These are phyloP conservation scores for Clonostachys solani DNA, from an alignment of 2,329 filamentous ascomycete genomes.

Conservation along the genomic window DNA sequence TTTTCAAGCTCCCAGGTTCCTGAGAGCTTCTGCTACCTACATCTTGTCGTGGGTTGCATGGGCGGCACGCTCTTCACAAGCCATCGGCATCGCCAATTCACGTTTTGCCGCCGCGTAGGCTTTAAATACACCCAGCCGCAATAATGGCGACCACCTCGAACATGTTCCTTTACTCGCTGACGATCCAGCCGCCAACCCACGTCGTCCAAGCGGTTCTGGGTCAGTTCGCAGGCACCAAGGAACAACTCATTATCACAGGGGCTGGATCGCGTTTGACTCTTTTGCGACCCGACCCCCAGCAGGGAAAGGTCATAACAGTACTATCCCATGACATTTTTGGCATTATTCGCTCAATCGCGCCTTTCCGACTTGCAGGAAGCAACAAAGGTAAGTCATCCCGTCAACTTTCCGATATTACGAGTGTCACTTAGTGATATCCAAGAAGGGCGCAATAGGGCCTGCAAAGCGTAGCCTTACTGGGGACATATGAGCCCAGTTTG, in stretches of 20 bases:
- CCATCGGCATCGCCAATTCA: background rate
- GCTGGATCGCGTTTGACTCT: constrained; percentile 88
- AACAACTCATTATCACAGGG: constrained; percentile 94
- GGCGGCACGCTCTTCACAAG: background rate
- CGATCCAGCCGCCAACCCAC: constrained; percentile 86
- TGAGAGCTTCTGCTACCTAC: too few relatives aligned
- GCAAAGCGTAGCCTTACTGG: background rate
- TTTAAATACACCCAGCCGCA: constrained; percentile 39
- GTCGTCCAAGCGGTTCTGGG: constrained; percentile 89
- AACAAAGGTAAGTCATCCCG: constrained; percentile 77
- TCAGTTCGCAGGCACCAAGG: constrained; percentile 93
- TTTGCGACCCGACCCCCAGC: constrained; percentile 77
- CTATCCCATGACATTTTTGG: constrained; percentile 94
- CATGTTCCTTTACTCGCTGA: constrained; percentile 98
- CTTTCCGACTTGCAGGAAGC: constrained; percentile 89
- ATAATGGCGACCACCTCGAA: constrained; percentile 95
- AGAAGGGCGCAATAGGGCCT: constrained; percentile 9
- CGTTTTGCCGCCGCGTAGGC: constrained; percentile 39
- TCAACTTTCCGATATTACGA: constrained; percentile 22
- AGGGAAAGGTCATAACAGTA: constrained; percentile 81
- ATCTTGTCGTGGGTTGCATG: too few relatives aligned
- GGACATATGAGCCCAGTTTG: background rate
- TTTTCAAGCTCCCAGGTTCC: too few relatives aligned
- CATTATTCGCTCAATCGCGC: constrained; percentile 84
- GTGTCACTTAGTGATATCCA: constrained; percentile 64